Percentiles rank a stretch among this genome's conserved stretches.
These are phyloP conservation scores for Boletus calvinii DNA, from an alignment of 1,284 basidiomycete genomes.

Conservation along the genomic window DNA sequence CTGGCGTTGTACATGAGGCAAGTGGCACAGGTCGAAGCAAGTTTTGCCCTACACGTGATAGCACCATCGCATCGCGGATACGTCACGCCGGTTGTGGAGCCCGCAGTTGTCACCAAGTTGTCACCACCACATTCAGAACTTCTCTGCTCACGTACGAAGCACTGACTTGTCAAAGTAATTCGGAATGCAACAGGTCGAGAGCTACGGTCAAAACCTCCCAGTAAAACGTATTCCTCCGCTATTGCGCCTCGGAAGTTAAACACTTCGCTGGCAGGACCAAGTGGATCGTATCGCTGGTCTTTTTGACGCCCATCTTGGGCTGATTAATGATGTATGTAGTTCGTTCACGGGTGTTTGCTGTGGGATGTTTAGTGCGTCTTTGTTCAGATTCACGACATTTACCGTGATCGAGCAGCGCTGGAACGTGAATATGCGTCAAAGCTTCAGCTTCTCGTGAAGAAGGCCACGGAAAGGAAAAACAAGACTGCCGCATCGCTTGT, in stretches of 20 bases:
- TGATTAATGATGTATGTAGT: constrained; percentile 56
- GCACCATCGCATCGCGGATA: not conserved
- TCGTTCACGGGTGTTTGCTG: not conserved
- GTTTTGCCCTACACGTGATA: constrained; percentile 7
- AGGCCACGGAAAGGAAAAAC: constrained; percentile 66
- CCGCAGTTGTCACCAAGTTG: too few relatives aligned
- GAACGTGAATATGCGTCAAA: constrained; percentile 77
- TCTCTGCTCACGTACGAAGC: not conserved
- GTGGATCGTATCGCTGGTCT: constrained; percentile 50
- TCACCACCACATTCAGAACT: not conserved
- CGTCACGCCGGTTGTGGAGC: too few relatives aligned
- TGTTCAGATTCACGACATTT: constrained; percentile 65
- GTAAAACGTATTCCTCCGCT: constrained; percentile 33
- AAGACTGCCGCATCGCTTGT: constrained; percentile 56
- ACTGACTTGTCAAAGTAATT: not conserved
- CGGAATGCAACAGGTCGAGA: constrained; percentile 30
- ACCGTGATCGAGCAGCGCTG: constrained; percentile 60
- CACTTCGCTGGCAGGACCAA: constrained; percentile 46
- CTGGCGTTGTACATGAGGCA: too few relatives aligned
- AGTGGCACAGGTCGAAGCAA: too few relatives aligned
- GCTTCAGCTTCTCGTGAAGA: constrained; percentile 62
- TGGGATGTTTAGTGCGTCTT: constrained; percentile 8
- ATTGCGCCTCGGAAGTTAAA: constrained; percentile 12
- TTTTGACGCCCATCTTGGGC: constrained; percentile 62
- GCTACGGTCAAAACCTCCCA: constrained; percentile 50